A percentile compares a stretch with the other conserved stretches of the same genome.
Evolutionary conservation across 2,329 filamentous ascomycete species (phyloP).

Genomic region (Dothideomycetes sp.): DNA sequence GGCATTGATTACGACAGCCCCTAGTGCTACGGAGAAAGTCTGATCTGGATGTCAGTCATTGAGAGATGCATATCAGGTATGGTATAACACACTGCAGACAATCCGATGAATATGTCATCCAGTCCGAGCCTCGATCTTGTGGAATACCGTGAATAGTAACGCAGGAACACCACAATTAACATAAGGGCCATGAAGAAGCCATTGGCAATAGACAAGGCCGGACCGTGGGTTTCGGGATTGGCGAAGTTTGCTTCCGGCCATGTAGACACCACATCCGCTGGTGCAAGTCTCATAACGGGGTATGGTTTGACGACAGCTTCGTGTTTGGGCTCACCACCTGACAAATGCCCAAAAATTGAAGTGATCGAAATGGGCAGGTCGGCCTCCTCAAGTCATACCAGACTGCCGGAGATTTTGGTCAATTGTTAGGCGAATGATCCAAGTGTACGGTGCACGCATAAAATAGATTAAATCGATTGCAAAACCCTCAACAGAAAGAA

Average conservation of each 20-base stretch:
- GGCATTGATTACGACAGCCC: constrained; percentile 28
- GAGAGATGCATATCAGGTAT: too few relatives aligned
- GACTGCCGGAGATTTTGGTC: too few relatives aligned
- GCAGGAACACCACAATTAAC: constrained; percentile 22
- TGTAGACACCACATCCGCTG: constrained; percentile 19
- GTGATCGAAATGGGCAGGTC: too few relatives aligned
- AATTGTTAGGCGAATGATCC: too few relatives aligned
- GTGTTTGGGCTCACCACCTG: too few relatives aligned
- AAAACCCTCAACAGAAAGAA: too few relatives aligned
- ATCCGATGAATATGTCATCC: constrained; percentile 30
- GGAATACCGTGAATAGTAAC: constrained; percentile 28
- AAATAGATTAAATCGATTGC: too few relatives aligned
- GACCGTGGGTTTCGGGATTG: constrained; percentile 28
- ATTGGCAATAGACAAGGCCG: constrained; percentile 28
- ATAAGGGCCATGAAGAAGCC: constrained; percentile 27
- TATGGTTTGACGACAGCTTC: too few relatives aligned
- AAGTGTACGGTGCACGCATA: too few relatives aligned
- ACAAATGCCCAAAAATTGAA: too few relatives aligned
- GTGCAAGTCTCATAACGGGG: constrained; percentile 15
- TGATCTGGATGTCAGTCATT: not conserved
- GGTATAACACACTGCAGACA: constrained; percentile 20
- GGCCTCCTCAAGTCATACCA: too few relatives aligned
- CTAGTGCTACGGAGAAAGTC: constrained; percentile 20
- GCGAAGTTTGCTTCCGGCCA: constrained; percentile 32
- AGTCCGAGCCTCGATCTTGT: constrained; percentile 32